Conservation (phyloP, 2,329 filamentous ascomycete genomes). For the Colletotrichum echinochloae region DNA sequence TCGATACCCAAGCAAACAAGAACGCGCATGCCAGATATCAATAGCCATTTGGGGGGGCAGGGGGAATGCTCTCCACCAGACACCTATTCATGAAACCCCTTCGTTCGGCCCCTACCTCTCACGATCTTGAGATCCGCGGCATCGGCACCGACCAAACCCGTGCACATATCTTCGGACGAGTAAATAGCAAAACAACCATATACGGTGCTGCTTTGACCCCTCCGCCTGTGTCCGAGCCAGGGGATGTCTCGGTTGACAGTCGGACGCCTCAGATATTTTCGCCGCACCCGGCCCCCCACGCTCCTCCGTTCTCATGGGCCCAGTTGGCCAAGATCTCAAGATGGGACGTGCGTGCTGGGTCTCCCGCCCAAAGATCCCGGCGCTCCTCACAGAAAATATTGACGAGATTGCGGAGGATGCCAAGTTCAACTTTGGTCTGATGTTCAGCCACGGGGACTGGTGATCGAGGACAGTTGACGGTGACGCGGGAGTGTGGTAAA, state of each 20-base stretch:
- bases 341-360: neutral
- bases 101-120: neutral
- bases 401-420: neutral
- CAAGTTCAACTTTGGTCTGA: neutral
- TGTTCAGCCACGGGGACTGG: neutral
- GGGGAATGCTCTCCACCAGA: neutral
- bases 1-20: conserved; percentile 10
- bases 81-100: neutral
- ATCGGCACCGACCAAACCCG: neutral
- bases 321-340: neutral
- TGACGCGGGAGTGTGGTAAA: no score
- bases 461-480: neutral
- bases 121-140: neutral
- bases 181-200: neutral
- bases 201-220: neutral
- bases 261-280: conserved; percentile 8
- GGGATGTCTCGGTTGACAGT: conserved; percentile 17
- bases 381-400: neutral
- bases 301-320: neutral
- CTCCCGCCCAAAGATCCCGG: neutral
- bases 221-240: conserved; percentile 7
- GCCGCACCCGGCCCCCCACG: no score
- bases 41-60: neutral
- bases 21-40: neutral
- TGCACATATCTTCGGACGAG: neutral